Evolutionary conservation across 192 early-diverging fungal species (phyloP).

Genomic region (Pilaira anomala): DNA sequence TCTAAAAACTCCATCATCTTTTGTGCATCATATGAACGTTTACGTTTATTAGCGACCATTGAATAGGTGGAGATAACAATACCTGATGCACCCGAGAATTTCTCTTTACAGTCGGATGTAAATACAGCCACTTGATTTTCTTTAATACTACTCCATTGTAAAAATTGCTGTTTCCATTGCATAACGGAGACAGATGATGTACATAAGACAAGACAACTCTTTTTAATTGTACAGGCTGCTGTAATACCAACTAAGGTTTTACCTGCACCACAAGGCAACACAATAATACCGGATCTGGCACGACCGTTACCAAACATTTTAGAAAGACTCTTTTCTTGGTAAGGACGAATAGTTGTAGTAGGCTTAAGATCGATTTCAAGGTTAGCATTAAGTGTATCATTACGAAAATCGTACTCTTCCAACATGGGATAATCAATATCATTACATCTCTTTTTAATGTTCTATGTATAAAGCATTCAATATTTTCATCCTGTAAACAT

Average conservation of each 20-base stretch:
- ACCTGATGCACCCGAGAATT: slow-evolving; percentile 83
- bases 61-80: slow-evolving; percentile 96
- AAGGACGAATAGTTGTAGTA: slow-evolving; percentile 89
- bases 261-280: slow-evolving; percentile 96
- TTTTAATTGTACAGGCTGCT: slow-evolving; percentile 94
- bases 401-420: slow-evolving; percentile 98
- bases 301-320: slow-evolving; percentile 94
- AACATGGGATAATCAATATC: slow-evolving; percentile 91
- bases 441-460: slow-evolving; percentile 83
- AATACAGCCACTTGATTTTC: slow-evolving; percentile 92
- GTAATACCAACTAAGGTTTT: slow-evolving; percentile 98
- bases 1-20: slow-evolving; percentile 95
- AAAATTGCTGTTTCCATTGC: slow-evolving; percentile 98
- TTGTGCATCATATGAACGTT: slow-evolving; percentile 88
- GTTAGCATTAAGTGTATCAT: slow-evolving; percentile 55
- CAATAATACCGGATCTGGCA: slow-evolving; percentile 94
- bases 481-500: too few relatives aligned
- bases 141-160: slow-evolving; percentile 91
- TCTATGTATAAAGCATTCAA: slow-evolving; percentile 29
- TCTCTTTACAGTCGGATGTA: slow-evolving; percentile 90
- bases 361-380: slow-evolving; percentile 88
- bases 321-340: slow-evolving; percentile 84
- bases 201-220: slow-evolving; percentile 91
- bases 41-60: slow-evolving; percentile 93
- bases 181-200: slow-evolving; percentile 92